These are phyloP conservation scores for Salvia miltiorrhiza DNA, from an alignment of 257 asterid genomes.

Conservation along the genomic window DNA sequence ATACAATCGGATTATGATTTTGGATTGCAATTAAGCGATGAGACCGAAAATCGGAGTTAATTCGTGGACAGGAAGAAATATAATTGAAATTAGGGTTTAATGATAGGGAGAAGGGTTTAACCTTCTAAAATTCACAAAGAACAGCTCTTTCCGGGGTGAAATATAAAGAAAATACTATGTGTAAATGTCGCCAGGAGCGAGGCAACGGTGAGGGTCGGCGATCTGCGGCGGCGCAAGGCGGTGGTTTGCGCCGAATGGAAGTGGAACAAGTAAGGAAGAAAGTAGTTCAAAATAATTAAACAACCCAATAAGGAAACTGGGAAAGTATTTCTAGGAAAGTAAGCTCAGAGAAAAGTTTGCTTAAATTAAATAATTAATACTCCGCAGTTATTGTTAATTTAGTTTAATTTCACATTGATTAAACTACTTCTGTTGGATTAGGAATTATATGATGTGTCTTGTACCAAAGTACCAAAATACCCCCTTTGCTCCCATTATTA, in stretches of 20 bases:
- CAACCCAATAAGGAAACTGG: not conserved
- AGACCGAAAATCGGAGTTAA: not conserved
- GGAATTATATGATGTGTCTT: too few relatives aligned
- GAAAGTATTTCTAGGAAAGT: too few relatives aligned
- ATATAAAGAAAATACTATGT: not conserved
- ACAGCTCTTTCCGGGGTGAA: not conserved
- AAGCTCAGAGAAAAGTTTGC: too few relatives aligned
- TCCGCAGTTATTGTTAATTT: too few relatives aligned
- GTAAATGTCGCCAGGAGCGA: not conserved
- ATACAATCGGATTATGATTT: slow-evolving; percentile 2
- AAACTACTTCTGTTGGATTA: too few relatives aligned
- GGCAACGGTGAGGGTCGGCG: slow-evolving; percentile 9
- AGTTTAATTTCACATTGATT: too few relatives aligned
- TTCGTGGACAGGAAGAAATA: not conserved
- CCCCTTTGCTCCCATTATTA: too few relatives aligned
- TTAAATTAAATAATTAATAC: too few relatives aligned
- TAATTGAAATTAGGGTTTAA: slow-evolving; percentile 27
- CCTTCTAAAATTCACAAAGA: not conserved
- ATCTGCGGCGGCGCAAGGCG: not conserved
- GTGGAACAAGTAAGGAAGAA: not conserved
- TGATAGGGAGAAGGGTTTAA: not conserved
- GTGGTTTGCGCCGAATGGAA: slow-evolving; percentile 4
- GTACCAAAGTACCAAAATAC: too few relatives aligned
- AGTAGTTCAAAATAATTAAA: slow-evolving; percentile 4
- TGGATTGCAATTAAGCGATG: not conserved